These are phyloP conservation scores for Mortierella sp. DNA, from an alignment of 371 early-diverging fungal genomes.

Conservation along the genomic window DNA sequence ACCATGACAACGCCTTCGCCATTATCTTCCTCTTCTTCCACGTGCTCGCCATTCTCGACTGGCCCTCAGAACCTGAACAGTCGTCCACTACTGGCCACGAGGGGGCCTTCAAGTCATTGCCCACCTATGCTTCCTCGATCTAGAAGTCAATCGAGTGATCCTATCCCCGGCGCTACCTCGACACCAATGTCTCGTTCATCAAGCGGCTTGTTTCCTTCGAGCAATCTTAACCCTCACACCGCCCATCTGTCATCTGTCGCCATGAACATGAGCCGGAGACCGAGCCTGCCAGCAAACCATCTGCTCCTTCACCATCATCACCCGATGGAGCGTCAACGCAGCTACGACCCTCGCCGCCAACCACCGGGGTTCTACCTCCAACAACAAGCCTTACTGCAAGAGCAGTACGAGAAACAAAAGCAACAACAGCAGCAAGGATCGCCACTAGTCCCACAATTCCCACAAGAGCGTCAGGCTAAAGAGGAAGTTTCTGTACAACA, in stretches of 20 bases:
- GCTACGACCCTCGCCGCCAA: constrained; percentile 20
- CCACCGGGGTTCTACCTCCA: constrained; percentile 10
- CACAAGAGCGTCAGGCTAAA: too few species aligned
- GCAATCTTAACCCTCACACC: neutral
- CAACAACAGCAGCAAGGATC: neutral
- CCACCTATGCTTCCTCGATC: neutral
- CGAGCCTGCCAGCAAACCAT: constrained; percentile 3
- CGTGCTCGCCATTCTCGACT: neutral
- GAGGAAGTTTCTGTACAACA: too few species aligned
- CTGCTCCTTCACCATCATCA: constrained; percentile 17
- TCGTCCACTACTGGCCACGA: neutral
- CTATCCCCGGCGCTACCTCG: neutral
- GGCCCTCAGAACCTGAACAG: neutral
- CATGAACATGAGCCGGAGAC: constrained; percentile 7
- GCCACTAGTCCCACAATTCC: neutral
- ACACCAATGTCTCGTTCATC: neutral
- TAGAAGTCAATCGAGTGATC: neutral
- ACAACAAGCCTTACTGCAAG: constrained; percentile 2
- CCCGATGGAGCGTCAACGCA: constrained; percentile 25
- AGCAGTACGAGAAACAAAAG: neutral
- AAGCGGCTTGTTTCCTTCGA: neutral
- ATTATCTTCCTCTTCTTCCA: neutral
- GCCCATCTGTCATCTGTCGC: neutral
- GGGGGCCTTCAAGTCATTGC: neutral
- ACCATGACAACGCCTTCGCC: neutral